phyloP scores from a whole-genome alignment of 805 yeast species.

The Komagataella populi region DNA sequence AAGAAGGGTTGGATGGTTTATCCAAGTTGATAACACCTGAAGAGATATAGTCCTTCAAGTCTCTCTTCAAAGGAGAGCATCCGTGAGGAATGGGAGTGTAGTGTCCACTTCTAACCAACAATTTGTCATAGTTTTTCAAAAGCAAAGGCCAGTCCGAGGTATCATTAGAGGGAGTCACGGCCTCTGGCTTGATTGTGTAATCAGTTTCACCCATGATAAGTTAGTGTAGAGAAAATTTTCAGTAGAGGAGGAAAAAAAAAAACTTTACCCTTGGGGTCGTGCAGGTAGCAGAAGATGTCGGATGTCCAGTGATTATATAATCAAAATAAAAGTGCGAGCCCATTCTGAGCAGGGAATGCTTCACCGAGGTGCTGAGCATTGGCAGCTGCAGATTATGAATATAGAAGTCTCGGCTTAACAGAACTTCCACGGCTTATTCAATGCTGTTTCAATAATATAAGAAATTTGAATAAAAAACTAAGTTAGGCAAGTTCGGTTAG shows the following conservation, averaged over 20 bases:
- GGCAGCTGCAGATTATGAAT: too few species aligned
- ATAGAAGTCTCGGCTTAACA: too few species aligned
- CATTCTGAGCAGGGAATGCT: too few species aligned
- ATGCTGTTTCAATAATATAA: too few species aligned
- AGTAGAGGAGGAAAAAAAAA: neutral
- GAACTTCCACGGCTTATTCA: too few species aligned
- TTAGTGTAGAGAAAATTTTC: neutral
- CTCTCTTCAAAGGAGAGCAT: conserved; percentile 88
- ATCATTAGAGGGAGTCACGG: conserved; percentile 63
- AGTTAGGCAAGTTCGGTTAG: too few species aligned
- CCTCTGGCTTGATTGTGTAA: conserved; percentile 80
- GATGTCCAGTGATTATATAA: neutral
- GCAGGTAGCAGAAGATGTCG: neutral
- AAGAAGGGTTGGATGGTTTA: conserved; percentile 96
- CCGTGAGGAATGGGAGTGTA: conserved; percentile 97
- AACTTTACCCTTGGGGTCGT: neutral
- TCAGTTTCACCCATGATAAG: conserved; percentile 16
- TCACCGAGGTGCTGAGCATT: too few species aligned
- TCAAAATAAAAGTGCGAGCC: neutral
- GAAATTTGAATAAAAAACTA: too few species aligned
- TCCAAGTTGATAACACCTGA: conserved; percentile 96
- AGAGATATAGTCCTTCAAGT: conserved; percentile 74
- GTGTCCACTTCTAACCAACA: conserved; percentile 90
- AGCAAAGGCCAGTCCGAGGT: conserved; percentile 94
- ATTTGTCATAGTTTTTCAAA: conserved; percentile 85